phyloP scores from a whole-genome alignment of 306 rosid genomes.

The Acacia crassicarpa region DNA sequence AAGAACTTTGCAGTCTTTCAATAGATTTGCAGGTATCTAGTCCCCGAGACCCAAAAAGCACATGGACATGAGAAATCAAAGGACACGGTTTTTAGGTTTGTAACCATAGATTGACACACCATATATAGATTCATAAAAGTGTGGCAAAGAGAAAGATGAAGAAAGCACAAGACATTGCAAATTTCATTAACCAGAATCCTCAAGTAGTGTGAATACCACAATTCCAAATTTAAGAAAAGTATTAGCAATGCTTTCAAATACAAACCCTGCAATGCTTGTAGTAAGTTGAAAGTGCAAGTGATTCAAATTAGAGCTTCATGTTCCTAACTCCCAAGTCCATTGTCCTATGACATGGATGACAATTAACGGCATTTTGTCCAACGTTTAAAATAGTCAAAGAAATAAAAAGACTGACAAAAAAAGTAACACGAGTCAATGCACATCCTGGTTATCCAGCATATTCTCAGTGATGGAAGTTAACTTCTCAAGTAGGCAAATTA shows the following conservation, averaged over 20 bases:
- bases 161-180: background rate
- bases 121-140: background rate
- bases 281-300: background rate
- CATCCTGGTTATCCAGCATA: constrained; percentile 3
- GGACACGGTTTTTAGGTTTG: background rate
- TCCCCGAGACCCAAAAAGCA: constrained; percentile 16
- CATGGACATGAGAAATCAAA: constrained; percentile 15
- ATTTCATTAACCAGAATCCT: constrained; percentile 1
- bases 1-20: constrained; percentile 91
- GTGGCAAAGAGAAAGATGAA: background rate
- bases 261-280: background rate
- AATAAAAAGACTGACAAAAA: background rate
- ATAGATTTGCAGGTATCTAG: constrained; percentile 73
- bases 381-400: background rate
- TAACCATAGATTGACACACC: background rate
- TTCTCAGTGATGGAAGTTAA: constrained; percentile 2
- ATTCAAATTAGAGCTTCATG: background rate
- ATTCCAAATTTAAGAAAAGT: constrained; percentile 10
- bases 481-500: background rate
- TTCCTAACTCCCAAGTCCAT: background rate
- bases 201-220: background rate
- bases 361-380: background rate
- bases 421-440: background rate
- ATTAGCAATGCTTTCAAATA: background rate
- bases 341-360: background rate